Evolutionary conservation across 192 early-diverging fungal genomes (phyloP).

Genomic region (Umbelopsis sp.): DNA sequence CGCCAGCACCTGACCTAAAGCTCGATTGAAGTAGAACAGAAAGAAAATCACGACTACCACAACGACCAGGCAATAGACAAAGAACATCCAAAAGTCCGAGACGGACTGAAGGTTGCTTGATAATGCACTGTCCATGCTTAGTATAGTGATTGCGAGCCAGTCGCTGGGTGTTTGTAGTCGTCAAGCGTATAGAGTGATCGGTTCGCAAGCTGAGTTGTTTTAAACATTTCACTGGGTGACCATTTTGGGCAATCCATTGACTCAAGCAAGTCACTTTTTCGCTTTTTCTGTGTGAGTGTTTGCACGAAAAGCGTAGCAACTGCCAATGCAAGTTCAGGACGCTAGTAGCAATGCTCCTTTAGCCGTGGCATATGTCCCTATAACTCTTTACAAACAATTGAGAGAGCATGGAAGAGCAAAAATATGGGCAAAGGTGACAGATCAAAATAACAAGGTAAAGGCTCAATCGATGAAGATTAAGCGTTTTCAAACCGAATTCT

Average conservation of each 20-base stretch:
- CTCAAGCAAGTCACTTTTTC: constrained; percentile 14
- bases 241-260: constrained; percentile 19
- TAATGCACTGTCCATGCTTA: constrained; percentile 3
- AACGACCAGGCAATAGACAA: constrained; percentile 68
- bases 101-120: constrained; percentile 22
- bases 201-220: constrained; percentile 10
- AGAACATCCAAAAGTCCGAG: constrained; percentile 60
- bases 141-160: not conserved
- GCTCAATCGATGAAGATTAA: not conserved
- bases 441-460: not conserved
- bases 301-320: not conserved
- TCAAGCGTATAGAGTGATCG: not conserved
- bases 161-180: not conserved
- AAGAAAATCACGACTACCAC: constrained; percentile 72
- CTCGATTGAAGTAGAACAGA: constrained; percentile 73
- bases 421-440: not conserved
- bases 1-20: constrained; percentile 62
- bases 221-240: not conserved
- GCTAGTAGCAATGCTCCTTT: constrained; percentile 5
- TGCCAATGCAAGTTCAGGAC: constrained; percentile 12
- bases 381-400: not conserved
- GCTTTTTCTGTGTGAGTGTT: not conserved
- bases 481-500: not conserved
- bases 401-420: not conserved
- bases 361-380: constrained; percentile 1